Evolutionary conservation across 164 flowering plant species (phyloP), one percentile per base, ranked within the genome.

Genomic region (Annona squamosa): DNA sequence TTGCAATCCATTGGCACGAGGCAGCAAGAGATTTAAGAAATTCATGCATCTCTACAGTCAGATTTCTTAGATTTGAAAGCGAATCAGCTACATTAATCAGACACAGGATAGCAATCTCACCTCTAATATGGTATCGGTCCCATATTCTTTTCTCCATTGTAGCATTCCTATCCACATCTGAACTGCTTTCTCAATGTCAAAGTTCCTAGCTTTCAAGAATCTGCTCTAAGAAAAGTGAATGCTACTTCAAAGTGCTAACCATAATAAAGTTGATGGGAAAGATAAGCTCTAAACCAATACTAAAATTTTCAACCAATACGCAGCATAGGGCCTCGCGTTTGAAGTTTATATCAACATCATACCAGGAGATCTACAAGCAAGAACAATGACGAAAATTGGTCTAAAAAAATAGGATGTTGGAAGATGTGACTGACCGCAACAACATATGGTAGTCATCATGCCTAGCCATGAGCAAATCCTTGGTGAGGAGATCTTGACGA

Each of bases 111-210:
- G 59, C 59, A 52, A 3, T 9, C 59, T 52, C 9, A 91, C 98
- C 97, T 91, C 90, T 77, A 94, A 69, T 73, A 94, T 92, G 72
- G 91, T 84, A 79, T 94, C 97, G 16, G 94, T 84, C 69, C 92
- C 92, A 78, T 74, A 89, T 18, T 94, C 93, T 77, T 85, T 86
- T 82, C 98, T 88, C 98, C 98, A 94, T 16, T 73, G 81, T 77
- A 94, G 92, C 98, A 94, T 92, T 75, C 91, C 97, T 72, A 85
- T 88, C 97, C 98, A 94, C 98, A 92, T 89, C 43, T 84, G 88
- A 73, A 87, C 81, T 68, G 98, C 86, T 76, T 84, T 91, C 10
- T 88, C 91, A 73, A 87, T 80, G 82, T 90, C 82, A 75, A 90
- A 88, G 1, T 90, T 91, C 75, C 97, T 90, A 42, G 98, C 94